Percentiles rank a stretch among this genome's conserved stretches.
These are phyloP conservation scores for Phytophthora quininea DNA, from an alignment of 352 stramenopile genomes.

Conservation along the genomic window DNA sequence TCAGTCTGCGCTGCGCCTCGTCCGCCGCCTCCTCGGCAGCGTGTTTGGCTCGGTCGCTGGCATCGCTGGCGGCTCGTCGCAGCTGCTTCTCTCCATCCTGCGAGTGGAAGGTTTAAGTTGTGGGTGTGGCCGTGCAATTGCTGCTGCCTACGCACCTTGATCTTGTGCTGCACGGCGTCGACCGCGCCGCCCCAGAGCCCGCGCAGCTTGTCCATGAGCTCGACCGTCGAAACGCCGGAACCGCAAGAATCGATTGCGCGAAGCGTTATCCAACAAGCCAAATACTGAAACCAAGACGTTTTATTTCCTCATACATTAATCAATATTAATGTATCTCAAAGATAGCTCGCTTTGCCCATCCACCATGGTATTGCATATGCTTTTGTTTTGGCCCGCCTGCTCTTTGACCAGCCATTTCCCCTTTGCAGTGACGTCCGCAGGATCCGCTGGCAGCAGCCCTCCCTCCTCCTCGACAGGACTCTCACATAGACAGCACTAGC, in stretches of 20 bases:
- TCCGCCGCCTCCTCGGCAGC: conserved; percentile 7
- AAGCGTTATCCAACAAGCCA: background rate
- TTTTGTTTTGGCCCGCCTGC: background rate
- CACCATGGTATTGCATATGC: too few relatives aligned
- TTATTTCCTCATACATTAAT: background rate
- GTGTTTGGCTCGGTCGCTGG: conserved; percentile 6
- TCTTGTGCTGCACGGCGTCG: conserved; percentile 31
- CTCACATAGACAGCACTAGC: background rate
- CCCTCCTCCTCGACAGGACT: background rate
- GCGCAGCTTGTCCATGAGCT: conserved; percentile 38
- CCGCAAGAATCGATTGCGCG: too few relatives aligned
- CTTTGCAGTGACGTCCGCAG: conserved; percentile 14
- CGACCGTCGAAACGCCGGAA: background rate
- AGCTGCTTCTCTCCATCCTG: conserved; percentile 26
- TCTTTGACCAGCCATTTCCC: conserved; percentile 13
- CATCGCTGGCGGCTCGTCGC: conserved; percentile 20
- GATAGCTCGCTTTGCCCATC: too few relatives aligned
- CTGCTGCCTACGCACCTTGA: conserved; percentile 22
- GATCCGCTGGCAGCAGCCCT: conserved; percentile 15
- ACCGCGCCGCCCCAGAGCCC: conserved; percentile 13
- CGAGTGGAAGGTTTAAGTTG: background rate
- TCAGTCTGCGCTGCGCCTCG: conserved; percentile 22
- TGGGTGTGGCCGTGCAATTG: background rate
- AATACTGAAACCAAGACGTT: background rate
- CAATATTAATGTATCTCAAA: too few relatives aligned